Percentiles rank a stretch among this genome's conserved stretches.
These are phyloP conservation scores for Pythium aristosporum DNA, from an alignment of 352 stramenopile genomes.

Conservation along the genomic window DNA sequence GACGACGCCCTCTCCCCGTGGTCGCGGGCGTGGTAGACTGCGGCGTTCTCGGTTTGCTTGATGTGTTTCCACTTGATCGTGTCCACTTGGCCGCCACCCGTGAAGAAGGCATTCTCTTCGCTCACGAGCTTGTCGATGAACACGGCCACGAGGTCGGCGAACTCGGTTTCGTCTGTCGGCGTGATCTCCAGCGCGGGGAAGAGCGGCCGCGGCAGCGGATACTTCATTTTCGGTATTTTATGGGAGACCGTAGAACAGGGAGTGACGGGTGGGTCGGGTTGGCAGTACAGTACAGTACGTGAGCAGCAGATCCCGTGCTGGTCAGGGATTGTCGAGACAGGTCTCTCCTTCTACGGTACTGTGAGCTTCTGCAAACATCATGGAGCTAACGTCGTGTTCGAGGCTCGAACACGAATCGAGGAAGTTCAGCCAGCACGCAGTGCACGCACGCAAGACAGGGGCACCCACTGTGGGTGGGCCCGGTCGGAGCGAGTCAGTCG, in stretches of 20 bases:
- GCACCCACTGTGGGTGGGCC: no score
- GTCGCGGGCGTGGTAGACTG: conserved; percentile 8
- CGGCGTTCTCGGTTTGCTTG: conserved; percentile 14
- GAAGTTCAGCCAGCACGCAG: no score
- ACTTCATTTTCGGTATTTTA: conserved; percentile 10
- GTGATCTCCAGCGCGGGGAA: conserved; percentile 12
- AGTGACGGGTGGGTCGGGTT: not conserved
- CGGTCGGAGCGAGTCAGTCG: no score
- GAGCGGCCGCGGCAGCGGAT: conserved; percentile 14
- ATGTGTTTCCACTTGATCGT: conserved; percentile 19
- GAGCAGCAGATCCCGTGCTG: no score
- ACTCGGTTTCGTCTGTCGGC: not conserved
- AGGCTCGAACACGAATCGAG: no score
- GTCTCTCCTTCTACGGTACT: no score
- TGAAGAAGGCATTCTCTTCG: conserved; percentile 9
- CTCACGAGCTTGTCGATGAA: conserved; percentile 19
- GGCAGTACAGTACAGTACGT: not conserved
- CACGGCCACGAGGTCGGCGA: conserved; percentile 9
- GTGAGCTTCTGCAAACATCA: no score
- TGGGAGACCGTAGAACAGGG: no score
- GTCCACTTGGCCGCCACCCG: conserved; percentile 36
- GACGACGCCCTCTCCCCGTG: not conserved
- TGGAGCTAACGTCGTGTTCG: no score
- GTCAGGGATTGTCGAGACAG: no score
- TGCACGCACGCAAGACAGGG: no score